Evolutionary conservation across 2,329 filamentous ascomycete species (phyloP), one percentile per base, ranked within the genome.

Genomic region (Penicillium sp.): DNA sequence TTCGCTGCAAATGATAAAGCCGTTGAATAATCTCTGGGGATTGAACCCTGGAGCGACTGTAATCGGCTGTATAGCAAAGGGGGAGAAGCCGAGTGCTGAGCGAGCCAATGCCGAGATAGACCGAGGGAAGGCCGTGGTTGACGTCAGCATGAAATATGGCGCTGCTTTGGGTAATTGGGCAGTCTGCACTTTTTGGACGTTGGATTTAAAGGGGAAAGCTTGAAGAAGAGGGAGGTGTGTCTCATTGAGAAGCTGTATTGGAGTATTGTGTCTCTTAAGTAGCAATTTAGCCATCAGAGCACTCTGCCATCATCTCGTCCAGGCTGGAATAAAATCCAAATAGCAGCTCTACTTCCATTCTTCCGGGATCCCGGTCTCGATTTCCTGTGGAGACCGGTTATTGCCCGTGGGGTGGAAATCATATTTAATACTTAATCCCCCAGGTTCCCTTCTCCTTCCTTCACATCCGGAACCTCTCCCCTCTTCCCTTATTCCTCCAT

Each of bases 311-410:
- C 24, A 27, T 27, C 24, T 27, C 24, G 24, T 27, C 24, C 24
- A 27, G 24, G 24, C 24, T 8, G 24, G 24, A 27, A 5, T 10
- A 14, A 32, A 44, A 16, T 11, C 14, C 24, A 44, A 31, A 34
- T 8, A 21, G 38, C 18, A 32, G 42, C 43, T 9, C 39, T 24
- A 16, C 24, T 48, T 52, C 44, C 50, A 34, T 49, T 53, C 29
- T 53, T 18, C 50, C 50, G 50, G 50, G 21, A 34, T 38, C 14
- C 47, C 50, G 50, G 82, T 9, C 43, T 52, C 42, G n/a, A 32
- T 34, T 47, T 52, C 49, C 43, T 43, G 52, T 54, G 52, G 52
- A 49, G 46, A 50, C 44, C 38, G 42, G 9, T 24, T 18, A 46
- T 36, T 52, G 50, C 50, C 50, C 53, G 58, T 58, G 58, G 60